Percentiles rank a stretch among this genome's conserved stretches.
Conservation (phyloP, 2,329 filamentous ascomycete genomes). For the Diaporthe eres region DNA sequence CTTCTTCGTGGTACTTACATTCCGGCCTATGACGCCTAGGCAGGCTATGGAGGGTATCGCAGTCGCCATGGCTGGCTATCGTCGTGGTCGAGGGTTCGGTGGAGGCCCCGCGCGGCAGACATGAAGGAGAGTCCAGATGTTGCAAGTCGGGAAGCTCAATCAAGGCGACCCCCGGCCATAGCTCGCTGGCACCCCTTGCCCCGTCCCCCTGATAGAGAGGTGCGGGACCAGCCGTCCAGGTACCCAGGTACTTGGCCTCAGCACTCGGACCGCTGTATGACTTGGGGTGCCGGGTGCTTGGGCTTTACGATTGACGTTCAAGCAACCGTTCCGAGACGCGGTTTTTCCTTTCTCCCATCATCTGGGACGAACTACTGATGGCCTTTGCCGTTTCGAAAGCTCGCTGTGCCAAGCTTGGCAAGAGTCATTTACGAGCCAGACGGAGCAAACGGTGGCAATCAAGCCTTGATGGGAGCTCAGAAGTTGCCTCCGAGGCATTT, state of each 20-base stretch:
- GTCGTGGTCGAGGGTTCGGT: constrained; percentile 1
- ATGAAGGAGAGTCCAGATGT: not conserved
- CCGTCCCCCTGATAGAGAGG: not conserved
- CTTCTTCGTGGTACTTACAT: constrained; percentile 68
- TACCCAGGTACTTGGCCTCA: not conserved
- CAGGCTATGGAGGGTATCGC: constrained; percentile 88
- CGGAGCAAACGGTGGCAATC: not conserved
- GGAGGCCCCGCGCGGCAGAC: not conserved
- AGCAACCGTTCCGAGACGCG: not conserved
- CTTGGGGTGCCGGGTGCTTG: not conserved
- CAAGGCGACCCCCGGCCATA: not conserved
- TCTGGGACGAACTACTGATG: not conserved
- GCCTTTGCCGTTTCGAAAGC: not conserved
- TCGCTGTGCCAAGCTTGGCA: not conserved
- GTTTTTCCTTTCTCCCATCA: not conserved
- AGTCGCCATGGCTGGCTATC: constrained; percentile 63
- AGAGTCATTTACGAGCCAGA: not conserved
- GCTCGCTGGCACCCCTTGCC: not conserved
- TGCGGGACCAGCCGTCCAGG: not conserved
- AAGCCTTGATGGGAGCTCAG: not conserved
- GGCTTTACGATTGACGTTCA: not conserved
- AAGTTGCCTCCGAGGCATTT: constrained; percentile 9
- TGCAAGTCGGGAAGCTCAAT: constrained; percentile 6
- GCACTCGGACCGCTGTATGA: not conserved
- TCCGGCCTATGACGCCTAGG: constrained; percentile 92